Percentiles rank a stretch among this genome's conserved stretches.
phyloP scores from a whole-genome alignment of 148 eudicot species.

The Rhododendron henanense region DNA sequence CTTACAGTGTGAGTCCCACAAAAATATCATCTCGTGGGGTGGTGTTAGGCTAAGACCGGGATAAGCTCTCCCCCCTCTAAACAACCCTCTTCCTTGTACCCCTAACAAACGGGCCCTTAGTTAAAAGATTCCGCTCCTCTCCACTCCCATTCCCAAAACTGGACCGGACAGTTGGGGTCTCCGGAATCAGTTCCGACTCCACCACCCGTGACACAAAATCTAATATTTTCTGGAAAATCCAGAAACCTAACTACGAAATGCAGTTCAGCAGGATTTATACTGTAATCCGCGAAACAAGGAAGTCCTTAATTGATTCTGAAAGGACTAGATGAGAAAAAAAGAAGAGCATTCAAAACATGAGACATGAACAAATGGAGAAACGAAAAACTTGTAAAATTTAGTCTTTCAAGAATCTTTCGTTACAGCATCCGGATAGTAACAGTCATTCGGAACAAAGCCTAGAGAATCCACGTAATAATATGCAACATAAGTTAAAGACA shows the following conservation, averaged over 20 bases:
- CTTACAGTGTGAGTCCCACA: not conserved
- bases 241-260: not conserved
- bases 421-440: constrained; percentile 16
- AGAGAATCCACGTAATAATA: not conserved
- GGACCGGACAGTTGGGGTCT: not conserved
- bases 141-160: not conserved
- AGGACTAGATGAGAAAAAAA: not conserved
- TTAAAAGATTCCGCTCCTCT: not conserved
- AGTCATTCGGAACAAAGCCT: constrained; percentile 6
- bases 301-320: not conserved
- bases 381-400: not conserved
- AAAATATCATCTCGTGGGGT: no score
- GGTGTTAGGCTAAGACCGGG: no score
- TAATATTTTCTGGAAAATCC: not conserved
- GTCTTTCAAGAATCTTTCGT: constrained; percentile 2
- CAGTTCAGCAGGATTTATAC: not conserved
- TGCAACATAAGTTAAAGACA: constrained; percentile 14
- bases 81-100: no score
- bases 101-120: no score
- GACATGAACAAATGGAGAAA: not conserved
- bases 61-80: no score
- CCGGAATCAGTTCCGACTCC: not conserved
- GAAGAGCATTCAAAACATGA: not conserved
- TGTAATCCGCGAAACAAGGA: not conserved
- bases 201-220: not conserved